A percentile compares a stretch with the other conserved stretches of the same genome.
Evolutionary conservation across 129 eudicot species (phyloP).

Genomic region (carrot (Daucus carota)): DH1_v3.0 NC_030385.2:34628001-34628500

Average conservation of each 20-base stretch:
- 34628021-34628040: no score
- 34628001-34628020: no score
- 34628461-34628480: no score
- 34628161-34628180: not conserved
- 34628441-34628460: no score
- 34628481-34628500: no score
- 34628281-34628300: constrained; percentile 5
- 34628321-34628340: constrained; percentile 1
- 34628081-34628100: no score
- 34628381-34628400: not conserved
- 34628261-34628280: not conserved
- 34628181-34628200: not conserved
- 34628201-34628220: no score
- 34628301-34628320: not conserved
- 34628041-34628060: no score
- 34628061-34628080: no score
- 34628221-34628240: not conserved
- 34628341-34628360: constrained; percentile 3
- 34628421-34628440: constrained; percentile 6
- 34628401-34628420: constrained; percentile 13
- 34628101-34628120: no score
- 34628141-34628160: constrained; percentile 11
- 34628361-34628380: not conserved
- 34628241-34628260: not conserved
- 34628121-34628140: not conserved